Base-by-base conservation (phyloP, 371 early-diverging fungal species). In the Rhizopus microsporus region DNA sequence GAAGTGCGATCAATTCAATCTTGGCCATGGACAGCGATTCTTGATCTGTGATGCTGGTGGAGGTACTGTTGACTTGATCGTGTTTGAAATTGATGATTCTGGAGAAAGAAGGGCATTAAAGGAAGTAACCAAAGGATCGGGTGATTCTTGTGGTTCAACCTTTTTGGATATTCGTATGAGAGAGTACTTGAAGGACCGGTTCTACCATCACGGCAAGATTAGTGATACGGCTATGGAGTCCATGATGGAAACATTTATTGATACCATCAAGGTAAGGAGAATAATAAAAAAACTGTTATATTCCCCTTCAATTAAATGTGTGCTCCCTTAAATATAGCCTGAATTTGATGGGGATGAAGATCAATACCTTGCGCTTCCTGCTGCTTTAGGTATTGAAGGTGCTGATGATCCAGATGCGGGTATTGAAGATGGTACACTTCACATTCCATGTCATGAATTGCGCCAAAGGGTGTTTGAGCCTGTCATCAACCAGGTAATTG, bases 31-130 rank as follows among this genome's bases (percentile, higher is more conserved):
- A 29, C 75, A 75, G 45, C 73, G 75, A 10, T 85, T 85, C 63
- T 81, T 85, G 77, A 83, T 85, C 49, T 82, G 82, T 59, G 86
- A 85, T 68, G 84, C 84, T 34, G 86, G 86, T 61, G 86, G 86
- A 59, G 84, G 86, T 53, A 85, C 86, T 4, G 84, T 85, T 1
- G 86, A 85, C 67, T 51, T 85, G 54, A 83, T 78, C 52, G 78
- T 74, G 13, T 72, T 77, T 57, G 75, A 74, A 55, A 72, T 74
- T 59, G 78, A 77, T 51, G 75, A 74, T 56, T 72, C 72, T 32
- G 67, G 69, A 17, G 58, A 63, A 38, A 59, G 72, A 56, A 67
- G 76, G 54, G 69, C 78, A 15, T 62, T 81, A 29, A 73, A 77
- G 54, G 81, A 81, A 65, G 76, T 81, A 23, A 79, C 82, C 13